phyloP scores from a whole-genome alignment of 176 grass and related monocot genomes.

The Saccharum officinarum region DNA sequence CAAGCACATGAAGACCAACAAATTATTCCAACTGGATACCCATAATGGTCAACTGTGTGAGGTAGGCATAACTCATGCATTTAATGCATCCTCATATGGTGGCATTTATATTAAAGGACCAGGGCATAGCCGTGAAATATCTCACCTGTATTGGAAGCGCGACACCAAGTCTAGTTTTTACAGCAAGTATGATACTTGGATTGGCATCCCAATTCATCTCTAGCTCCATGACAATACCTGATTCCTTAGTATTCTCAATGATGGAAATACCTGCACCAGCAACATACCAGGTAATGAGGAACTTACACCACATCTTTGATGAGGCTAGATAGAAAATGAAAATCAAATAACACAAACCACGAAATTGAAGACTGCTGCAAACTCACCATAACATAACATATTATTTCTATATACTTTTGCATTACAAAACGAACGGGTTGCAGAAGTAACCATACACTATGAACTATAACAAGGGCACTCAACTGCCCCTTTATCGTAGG shows the following conservation, averaged over 20 bases:
- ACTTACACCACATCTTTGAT: slow-evolving; percentile 17
- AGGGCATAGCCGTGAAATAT: slow-evolving; percentile 30
- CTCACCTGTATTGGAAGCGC: slow-evolving; percentile 90
- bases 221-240: slow-evolving; percentile 88
- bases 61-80: background rate
- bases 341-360: slow-evolving; percentile 28
- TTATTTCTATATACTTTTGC: background rate
- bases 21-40: background rate
- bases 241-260: slow-evolving; percentile 62
- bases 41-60: slow-evolving; percentile 13
- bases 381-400: slow-evolving; percentile 12
- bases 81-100: background rate
- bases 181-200: slow-evolving; percentile 87
- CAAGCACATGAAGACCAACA: background rate
- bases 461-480: background rate
- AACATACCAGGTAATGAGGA: background rate
- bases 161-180: slow-evolving; percentile 91
- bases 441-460: background rate
- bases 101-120: slow-evolving; percentile 12
- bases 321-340: slow-evolving; percentile 12
- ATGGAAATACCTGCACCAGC: slow-evolving; percentile 80
- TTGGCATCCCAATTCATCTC: slow-evolving; percentile 99
- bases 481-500: background rate
- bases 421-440: background rate
- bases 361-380: slow-evolving; percentile 8